Evolutionary conservation across 208 protist species (phyloP).

Genomic region (Angomonas deanei): DNA sequence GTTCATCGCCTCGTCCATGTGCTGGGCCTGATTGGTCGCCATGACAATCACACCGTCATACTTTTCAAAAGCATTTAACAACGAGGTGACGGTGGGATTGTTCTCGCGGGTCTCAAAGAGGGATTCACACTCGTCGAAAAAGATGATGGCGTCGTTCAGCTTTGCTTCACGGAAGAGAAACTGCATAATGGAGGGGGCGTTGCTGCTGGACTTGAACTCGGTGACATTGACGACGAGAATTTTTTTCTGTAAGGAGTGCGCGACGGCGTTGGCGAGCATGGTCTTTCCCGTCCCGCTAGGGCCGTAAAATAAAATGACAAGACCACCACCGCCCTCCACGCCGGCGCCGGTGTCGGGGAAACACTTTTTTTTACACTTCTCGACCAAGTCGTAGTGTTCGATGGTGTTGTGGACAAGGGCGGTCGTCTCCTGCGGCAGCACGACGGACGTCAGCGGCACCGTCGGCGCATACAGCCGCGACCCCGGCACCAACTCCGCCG

Average conservation of each 20-base stretch:
- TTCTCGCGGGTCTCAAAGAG: slow-evolving; percentile 84
- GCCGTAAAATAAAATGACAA: slow-evolving; percentile 91
- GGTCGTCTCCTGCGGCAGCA: slow-evolving; percentile 74
- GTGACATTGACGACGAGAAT: slow-evolving; percentile 84
- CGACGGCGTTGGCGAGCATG: slow-evolving; percentile 91
- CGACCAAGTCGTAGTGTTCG: slow-evolving; percentile 84
- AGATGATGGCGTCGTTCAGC: slow-evolving; percentile 88
- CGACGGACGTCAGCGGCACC: slow-evolving; percentile 76
- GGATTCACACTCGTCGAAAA: slow-evolving; percentile 93
- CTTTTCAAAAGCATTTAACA: slow-evolving; percentile 89
- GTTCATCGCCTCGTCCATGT: slow-evolving; percentile 92
- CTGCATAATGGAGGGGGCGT: slow-evolving; percentile 66
- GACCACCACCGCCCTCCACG: slow-evolving; percentile 56
- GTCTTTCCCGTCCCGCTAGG: slow-evolving; percentile 92
- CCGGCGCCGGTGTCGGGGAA: slow-evolving; percentile 29
- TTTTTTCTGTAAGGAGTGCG: slow-evolving; percentile 79
- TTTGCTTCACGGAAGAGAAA: slow-evolving; percentile 92
- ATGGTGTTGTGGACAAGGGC: slow-evolving; percentile 80
- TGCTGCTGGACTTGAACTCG: slow-evolving; percentile 66
- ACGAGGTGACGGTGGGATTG: slow-evolving; percentile 76
- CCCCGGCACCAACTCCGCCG: slow-evolving; percentile 86
- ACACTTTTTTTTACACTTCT: slow-evolving; percentile 65
- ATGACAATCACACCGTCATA: slow-evolving; percentile 89
- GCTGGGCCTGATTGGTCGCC: slow-evolving; percentile 87
- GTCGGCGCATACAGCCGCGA: slow-evolving; percentile 75